Percentiles rank a stretch among this genome's conserved stretches.
Evolutionary conservation across 768 basidiomycete genomes (phyloP).

Genomic region (Lactarius hengduanensis): DNA sequence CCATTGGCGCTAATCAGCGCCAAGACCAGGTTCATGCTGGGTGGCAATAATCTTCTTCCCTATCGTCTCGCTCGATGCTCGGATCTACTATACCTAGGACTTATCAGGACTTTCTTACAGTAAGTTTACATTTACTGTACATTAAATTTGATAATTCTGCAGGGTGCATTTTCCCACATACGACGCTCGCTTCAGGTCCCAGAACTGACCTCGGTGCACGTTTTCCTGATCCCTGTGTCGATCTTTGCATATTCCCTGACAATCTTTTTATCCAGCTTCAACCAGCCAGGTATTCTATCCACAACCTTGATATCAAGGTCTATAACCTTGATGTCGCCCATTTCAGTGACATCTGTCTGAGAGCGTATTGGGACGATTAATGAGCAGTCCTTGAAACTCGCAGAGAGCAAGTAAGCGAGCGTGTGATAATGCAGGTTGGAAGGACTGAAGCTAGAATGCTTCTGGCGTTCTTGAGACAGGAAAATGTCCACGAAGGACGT

Average conservation of each 20-base stretch:
- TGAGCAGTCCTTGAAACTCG: constrained; percentile 97
- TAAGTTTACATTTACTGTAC: not conserved
- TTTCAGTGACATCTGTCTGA: constrained; percentile 35
- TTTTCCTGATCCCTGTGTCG: constrained; percentile 15
- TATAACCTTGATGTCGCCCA: constrained; percentile 60
- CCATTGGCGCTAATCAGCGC: too few relatives aligned
- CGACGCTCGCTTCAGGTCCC: not conserved
- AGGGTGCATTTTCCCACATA: not conserved
- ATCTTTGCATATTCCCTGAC: constrained; percentile 42
- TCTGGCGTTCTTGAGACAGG: constrained; percentile 37
- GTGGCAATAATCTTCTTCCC: too few relatives aligned
- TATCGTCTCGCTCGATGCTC: too few relatives aligned
- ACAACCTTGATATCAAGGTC: constrained; percentile 85
- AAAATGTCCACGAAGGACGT: constrained; percentile 58
- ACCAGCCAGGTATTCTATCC: constrained; percentile 66
- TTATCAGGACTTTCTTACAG: not conserved
- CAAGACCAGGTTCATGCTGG: too few relatives aligned
- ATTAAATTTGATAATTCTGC: not conserved
- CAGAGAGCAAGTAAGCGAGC: constrained; percentile 80
- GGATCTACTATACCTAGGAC: too few relatives aligned
- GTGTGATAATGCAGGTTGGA: constrained; percentile 58
- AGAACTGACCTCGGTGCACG: constrained; percentile 15
- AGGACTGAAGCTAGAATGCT: constrained; percentile 41
- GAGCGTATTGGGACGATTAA: constrained; percentile 47
- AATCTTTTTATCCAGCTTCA: constrained; percentile 68